A percentile compares a stretch with the other conserved stretches of the same genome.
phyloP scores from a whole-genome alignment of 331 rosid genomes.

The Malus hybrid region DNA sequence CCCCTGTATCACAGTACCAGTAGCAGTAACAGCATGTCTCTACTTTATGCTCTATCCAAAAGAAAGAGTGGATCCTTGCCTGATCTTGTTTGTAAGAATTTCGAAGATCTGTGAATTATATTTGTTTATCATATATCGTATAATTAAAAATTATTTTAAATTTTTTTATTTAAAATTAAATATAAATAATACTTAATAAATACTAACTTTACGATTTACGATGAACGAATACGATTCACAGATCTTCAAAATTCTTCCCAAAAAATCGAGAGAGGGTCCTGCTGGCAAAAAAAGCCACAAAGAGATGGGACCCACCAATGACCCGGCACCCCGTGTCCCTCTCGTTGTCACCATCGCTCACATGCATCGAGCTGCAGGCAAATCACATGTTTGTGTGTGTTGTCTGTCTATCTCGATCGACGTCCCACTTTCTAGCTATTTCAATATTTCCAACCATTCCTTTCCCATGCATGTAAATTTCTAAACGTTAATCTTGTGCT shows the following conservation, averaged over 20 bases:
- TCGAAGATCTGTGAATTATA: fast-evolving
- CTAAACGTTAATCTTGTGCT: background rate
- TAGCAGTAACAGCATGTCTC: constrained; percentile 12
- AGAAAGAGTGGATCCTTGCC: background rate
- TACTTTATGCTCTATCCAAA: constrained; percentile 19
- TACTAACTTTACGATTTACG: fast-evolving
- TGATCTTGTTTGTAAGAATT: fast-evolving
- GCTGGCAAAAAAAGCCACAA: background rate
- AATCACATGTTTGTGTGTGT: constrained; percentile 21
- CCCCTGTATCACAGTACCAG: background rate
- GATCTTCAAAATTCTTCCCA: too few relatives aligned
- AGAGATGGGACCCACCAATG: constrained; percentile 8
- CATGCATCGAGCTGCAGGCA: constrained; percentile 24
- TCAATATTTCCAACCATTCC: background rate
- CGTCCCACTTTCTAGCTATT: constrained; percentile 1
- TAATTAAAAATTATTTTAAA: too few relatives aligned
- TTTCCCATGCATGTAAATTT: background rate
- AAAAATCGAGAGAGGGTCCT: too few relatives aligned
- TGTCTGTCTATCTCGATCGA: constrained; percentile 2
- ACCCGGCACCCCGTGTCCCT: constrained; percentile 25
- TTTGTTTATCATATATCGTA: fast-evolving
- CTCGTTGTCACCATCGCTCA: constrained; percentile 16
- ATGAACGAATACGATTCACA: too few relatives aligned
- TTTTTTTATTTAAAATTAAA: too few relatives aligned
- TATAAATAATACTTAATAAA: fast-evolving